phyloP scores from a whole-genome alignment of 306 rosid genomes.

The Astragalus glycyphyllos region DNA sequence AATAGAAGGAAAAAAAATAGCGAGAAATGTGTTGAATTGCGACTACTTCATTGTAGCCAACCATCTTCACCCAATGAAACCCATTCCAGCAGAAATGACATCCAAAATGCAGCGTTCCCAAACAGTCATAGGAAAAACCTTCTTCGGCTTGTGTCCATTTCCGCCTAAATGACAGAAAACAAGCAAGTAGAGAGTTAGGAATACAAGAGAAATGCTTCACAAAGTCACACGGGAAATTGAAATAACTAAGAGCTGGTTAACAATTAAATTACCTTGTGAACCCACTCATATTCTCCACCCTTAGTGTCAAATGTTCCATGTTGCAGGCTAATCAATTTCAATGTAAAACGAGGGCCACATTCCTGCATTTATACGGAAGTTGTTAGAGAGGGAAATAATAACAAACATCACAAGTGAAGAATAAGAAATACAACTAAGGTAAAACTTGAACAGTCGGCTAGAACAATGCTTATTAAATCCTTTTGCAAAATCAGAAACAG shows the following conservation, averaged over 20 bases:
- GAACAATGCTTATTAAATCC: constrained; percentile 10
- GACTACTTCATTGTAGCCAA: constrained; percentile 13
- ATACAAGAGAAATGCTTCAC: constrained; percentile 14
- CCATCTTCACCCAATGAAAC: constrained; percentile 26
- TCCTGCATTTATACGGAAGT: constrained; percentile 57
- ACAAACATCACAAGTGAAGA: neutral
- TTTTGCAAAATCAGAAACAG: neutral
- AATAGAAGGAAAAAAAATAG: neutral
- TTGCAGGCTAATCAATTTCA: constrained; percentile 82
- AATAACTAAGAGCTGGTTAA: constrained; percentile 2
- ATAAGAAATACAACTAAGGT: constrained; percentile 3
- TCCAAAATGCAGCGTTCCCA: constrained; percentile 40
- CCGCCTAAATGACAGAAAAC: constrained; percentile 63
- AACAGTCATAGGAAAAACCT: constrained; percentile 80
- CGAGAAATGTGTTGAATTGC: constrained; percentile 14
- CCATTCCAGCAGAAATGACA: constrained; percentile 20
- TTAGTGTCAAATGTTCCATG: constrained; percentile 83
- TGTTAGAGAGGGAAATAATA: constrained; percentile 16
- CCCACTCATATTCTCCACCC: constrained; percentile 96
- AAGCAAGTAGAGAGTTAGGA: constrained; percentile 7
- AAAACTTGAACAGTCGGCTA: constrained; percentile 28
- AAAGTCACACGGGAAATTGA: constrained; percentile 6
- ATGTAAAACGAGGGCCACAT: constrained; percentile 90
- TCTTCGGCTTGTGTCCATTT: constrained; percentile 98
- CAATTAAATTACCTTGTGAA: constrained; percentile 76